Percentiles rank a stretch among this genome's conserved stretches.
Conservation (phyloP, 2,329 filamentous ascomycete species). For the Colletotrichum tanaceti region DNA sequence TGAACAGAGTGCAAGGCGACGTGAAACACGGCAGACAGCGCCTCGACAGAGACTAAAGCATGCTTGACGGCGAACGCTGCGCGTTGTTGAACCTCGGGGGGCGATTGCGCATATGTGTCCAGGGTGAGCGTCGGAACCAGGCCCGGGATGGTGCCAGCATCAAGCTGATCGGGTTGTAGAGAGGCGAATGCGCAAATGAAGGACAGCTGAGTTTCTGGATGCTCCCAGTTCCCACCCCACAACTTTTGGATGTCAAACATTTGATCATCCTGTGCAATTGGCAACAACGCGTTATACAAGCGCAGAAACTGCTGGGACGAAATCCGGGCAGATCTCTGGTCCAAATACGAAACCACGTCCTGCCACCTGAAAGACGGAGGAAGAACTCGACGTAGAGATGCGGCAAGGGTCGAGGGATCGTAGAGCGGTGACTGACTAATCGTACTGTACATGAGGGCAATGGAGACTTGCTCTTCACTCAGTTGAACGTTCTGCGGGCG, state of each 20-base stretch:
- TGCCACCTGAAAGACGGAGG: slow-evolving; percentile 75
- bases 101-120: slow-evolving; percentile 64
- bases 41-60: slow-evolving; percentile 88
- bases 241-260: slow-evolving; percentile 86
- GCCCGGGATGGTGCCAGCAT: slow-evolving; percentile 85
- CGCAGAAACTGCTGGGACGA: slow-evolving; percentile 83
- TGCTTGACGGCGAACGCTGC: slow-evolving; percentile 78
- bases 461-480: slow-evolving; percentile 83
- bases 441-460: slow-evolving; percentile 76
- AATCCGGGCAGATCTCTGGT: slow-evolving; percentile 80
- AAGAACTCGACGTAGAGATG: slow-evolving; percentile 71
- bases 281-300: slow-evolving; percentile 82
- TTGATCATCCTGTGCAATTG: slow-evolving; percentile 71
- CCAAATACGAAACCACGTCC: slow-evolving; percentile 81
- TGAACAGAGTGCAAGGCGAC: slow-evolving; percentile 71
- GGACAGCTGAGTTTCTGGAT: slow-evolving; percentile 89
- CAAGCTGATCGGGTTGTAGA: slow-evolving; percentile 78
- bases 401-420: slow-evolving; percentile 67
- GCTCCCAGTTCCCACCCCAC: slow-evolving; percentile 91
- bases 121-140: slow-evolving; percentile 81
- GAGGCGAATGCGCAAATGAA: slow-evolving; percentile 90
- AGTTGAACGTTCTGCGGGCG: slow-evolving; percentile 69
- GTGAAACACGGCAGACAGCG: slow-evolving; percentile 76
- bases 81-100: slow-evolving; percentile 62
- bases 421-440: slow-evolving; percentile 68